Percentiles rank a stretch among this genome's conserved stretches.
phyloP scores from a whole-genome alignment of 148 eudicot species.

The Drosera capensis region DNA sequence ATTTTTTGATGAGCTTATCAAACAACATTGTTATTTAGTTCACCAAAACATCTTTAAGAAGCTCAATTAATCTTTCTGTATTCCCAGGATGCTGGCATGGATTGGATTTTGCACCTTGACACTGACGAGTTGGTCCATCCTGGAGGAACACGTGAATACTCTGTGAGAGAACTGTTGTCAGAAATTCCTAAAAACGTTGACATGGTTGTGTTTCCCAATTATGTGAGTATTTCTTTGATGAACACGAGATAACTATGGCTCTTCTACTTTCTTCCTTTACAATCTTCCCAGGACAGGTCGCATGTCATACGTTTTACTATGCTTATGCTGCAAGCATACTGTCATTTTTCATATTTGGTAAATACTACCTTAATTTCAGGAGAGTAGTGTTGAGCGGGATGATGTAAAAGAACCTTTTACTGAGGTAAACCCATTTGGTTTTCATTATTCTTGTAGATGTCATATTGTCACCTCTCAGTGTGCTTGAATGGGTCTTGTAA shows the following conservation, averaged over 20 bases:
- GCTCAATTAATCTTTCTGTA: neutral
- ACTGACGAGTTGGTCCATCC: constrained; percentile 86
- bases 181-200: constrained; percentile 76
- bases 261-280: no score
- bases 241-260: neutral
- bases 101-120: constrained; percentile 95
- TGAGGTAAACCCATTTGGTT: constrained; percentile 43
- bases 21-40: neutral
- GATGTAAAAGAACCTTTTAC: constrained; percentile 81
- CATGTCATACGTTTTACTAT: no score
- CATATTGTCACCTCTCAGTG: neutral
- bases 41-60: neutral
- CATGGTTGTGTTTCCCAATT: constrained; percentile 89
- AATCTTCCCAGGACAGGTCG: no score
- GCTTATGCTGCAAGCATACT: no score
- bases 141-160: constrained; percentile 79
- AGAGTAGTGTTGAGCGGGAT: constrained; percentile 84
- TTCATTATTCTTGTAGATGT: no score
- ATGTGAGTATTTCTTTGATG: constrained; percentile 33
- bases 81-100: constrained; percentile 64
- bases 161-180: constrained; percentile 61
- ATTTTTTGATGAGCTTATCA: neutral
- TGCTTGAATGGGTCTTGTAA: neutral
- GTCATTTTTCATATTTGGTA: neutral
- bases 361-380: constrained; percentile 21